These are phyloP conservation scores for Fusarium avenaceum DNA, from an alignment of 2,329 filamentous ascomycete genomes.

Conservation along the genomic window DNA sequence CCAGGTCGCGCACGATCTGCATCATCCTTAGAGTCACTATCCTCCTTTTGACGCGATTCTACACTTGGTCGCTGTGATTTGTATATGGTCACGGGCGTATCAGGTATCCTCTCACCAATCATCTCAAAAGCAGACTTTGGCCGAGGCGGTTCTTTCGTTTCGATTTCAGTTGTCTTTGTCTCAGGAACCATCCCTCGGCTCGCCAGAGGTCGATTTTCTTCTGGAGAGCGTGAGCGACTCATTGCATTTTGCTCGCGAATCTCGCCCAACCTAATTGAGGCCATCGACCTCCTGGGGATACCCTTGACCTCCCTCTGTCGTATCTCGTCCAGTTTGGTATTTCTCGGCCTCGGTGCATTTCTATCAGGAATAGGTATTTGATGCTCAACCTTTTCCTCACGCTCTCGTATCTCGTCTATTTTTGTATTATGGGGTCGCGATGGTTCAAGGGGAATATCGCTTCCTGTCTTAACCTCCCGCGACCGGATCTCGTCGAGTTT, in stretches of 20 bases:
- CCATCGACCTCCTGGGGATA: slow-evolving; percentile 61
- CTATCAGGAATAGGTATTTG: slow-evolving; percentile 52
- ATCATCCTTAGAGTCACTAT: slow-evolving; percentile 20
- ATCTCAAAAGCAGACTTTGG: slow-evolving; percentile 48
- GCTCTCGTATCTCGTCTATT: slow-evolving; percentile 55
- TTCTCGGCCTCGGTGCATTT: slow-evolving; percentile 52
- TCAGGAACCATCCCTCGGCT: slow-evolving; percentile 40
- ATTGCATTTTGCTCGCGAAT: slow-evolving; percentile 65
- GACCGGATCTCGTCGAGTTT: slow-evolving; percentile 62
- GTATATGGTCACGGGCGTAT: slow-evolving; percentile 60
- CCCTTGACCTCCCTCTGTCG: slow-evolving; percentile 59
- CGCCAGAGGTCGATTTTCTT: slow-evolving; percentile 52
- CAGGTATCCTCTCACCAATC: slow-evolving; percentile 53
- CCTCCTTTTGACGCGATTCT: slow-evolving; percentile 18
- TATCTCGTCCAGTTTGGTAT: slow-evolving; percentile 65
- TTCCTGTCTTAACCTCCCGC: slow-evolving; percentile 56
- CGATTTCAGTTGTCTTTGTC: slow-evolving; percentile 17
- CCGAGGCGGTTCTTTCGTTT: slow-evolving; percentile 37
- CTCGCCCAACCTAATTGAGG: slow-evolving; percentile 65
- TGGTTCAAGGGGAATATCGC: slow-evolving; percentile 42
- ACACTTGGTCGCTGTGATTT: slow-evolving; percentile 44
- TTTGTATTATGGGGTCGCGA: slow-evolving; percentile 49
- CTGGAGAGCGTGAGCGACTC: slow-evolving; percentile 60
- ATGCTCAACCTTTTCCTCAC: slow-evolving; percentile 52
- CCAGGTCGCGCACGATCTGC: slow-evolving; percentile 35